These are phyloP conservation scores for Candida incommunis DNA, from an alignment of 805 yeast species.

Conservation along the genomic window DNA sequence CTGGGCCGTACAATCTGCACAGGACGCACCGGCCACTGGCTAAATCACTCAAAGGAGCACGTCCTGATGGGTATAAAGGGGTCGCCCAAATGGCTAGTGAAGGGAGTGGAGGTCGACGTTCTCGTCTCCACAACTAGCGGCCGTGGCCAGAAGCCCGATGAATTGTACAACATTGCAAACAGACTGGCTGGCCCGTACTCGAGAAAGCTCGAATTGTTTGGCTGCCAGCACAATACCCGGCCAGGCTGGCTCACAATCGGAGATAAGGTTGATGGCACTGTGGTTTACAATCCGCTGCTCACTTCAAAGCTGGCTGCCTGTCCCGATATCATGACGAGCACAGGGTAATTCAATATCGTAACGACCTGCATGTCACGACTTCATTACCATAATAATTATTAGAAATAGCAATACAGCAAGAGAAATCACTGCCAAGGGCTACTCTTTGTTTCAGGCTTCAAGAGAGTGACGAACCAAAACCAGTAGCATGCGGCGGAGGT, in stretches of 20 bases:
- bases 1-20: constrained; percentile 80
- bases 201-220: constrained; percentile 78
- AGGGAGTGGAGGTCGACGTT: constrained; percentile 56
- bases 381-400: no score
- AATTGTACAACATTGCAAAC: constrained; percentile 73
- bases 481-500: no score
- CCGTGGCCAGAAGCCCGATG: constrained; percentile 85
- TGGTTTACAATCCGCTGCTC: constrained; percentile 8
- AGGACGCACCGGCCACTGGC: constrained; percentile 95
- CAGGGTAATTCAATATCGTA: no score
- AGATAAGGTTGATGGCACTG: constrained; percentile 9
- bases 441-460: no score
- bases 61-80: constrained; percentile 78
- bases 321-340: no score
- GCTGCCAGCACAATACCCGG: constrained; percentile 71
- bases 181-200: constrained; percentile 65
- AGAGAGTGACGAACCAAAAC: no score
- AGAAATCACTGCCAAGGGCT: no score
- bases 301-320: background rate
- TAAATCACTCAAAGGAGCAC: constrained; percentile 90
- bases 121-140: constrained; percentile 77
- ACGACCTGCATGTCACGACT: no score
- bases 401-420: no score
- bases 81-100: constrained; percentile 53
- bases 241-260: constrained; percentile 68